phyloP scores from a whole-genome alignment of 306 rosid genomes.

The Acacia confusa region DNA sequence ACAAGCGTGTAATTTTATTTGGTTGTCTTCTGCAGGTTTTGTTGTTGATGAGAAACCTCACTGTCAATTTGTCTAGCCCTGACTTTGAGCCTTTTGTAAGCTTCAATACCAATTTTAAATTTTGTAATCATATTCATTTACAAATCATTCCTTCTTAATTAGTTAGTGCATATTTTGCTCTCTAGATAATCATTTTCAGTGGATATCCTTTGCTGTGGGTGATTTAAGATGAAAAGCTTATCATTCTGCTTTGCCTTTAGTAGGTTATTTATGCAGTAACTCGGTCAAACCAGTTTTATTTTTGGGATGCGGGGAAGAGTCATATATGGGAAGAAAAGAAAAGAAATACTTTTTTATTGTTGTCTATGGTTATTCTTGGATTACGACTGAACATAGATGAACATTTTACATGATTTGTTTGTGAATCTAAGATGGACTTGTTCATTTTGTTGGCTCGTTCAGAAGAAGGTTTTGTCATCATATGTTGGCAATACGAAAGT shows the following conservation, averaged over 20 bases:
- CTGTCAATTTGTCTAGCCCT: conserved; percentile 65
- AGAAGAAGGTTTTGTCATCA: conserved; percentile 63
- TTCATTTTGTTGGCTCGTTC: conserved; percentile 36
- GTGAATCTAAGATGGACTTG: conserved; percentile 10
- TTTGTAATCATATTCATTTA: neutral
- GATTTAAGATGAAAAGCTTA: neutral
- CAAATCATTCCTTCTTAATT: conserved; percentile 28
- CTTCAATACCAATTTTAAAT: conserved; percentile 20
- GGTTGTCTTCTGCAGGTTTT: conserved; percentile 65
- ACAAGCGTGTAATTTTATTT: conserved; percentile 6
- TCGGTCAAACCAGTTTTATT: neutral
- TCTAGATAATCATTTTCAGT: neutral
- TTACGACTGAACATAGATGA: neutral
- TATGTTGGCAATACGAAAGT: conserved; percentile 45
- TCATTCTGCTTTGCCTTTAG: neutral
- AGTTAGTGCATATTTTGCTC: conserved; percentile 9
- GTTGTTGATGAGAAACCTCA: conserved; percentile 80
- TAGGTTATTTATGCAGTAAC: neutral
- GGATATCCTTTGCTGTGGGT: neutral
- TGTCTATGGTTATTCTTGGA: neutral
- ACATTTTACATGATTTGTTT: conserved; percentile 5
- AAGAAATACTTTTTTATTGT: neutral
- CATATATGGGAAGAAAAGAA: neutral
- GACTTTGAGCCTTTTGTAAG: conserved; percentile 71
- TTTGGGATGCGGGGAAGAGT: neutral